These are phyloP conservation scores for Epichloe hybrida DNA, from an alignment of 2,329 filamentous ascomycete species.

Conservation along the genomic window DNA sequence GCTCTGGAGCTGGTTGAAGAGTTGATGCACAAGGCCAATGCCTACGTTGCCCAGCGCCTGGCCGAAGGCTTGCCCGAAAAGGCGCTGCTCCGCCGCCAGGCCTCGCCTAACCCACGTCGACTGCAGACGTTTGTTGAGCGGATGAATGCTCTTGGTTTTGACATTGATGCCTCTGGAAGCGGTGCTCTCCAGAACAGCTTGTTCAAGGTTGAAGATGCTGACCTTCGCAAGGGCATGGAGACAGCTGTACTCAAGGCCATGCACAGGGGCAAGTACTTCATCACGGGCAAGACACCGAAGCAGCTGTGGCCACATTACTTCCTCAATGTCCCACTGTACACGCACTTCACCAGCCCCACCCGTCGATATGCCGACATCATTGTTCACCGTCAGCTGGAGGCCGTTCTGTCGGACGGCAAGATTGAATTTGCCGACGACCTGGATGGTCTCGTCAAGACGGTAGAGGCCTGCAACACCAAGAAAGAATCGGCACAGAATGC, in stretches of 20 bases:
- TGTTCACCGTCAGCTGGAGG: conserved; percentile 88
- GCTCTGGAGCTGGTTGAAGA: conserved; percentile 93
- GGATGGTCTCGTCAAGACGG: conserved; percentile 79
- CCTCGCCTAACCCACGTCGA: conserved; percentile 72
- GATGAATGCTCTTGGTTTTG: conserved; percentile 82
- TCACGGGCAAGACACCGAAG: conserved; percentile 64
- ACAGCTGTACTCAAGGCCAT: conserved; percentile 89
- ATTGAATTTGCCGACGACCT: conserved; percentile 81
- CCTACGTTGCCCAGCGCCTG: conserved; percentile 76
- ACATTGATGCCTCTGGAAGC: conserved; percentile 80
- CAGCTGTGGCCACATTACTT: conserved; percentile 80
- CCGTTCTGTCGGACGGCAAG: conserved; percentile 66
- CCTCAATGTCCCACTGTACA: conserved; percentile 85
- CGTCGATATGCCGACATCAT: conserved; percentile 90
- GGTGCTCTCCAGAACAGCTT: conserved; percentile 86
- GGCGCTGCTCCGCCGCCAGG: conserved; percentile 79
- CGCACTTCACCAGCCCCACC: conserved; percentile 92
- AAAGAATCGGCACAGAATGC: conserved; percentile 96
- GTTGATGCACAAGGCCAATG: conserved; percentile 84
- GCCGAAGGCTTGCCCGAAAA: conserved; percentile 72
- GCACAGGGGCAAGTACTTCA: conserved; percentile 90
- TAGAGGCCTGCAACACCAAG: conserved; percentile 95
- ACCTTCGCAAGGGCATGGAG: conserved; percentile 95
- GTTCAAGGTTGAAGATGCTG: conserved; percentile 79
- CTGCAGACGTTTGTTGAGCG: conserved; percentile 84